Conservation (phyloP, 345 rosid genomes). For the Zanthoxylum bungeanum region DNA sequence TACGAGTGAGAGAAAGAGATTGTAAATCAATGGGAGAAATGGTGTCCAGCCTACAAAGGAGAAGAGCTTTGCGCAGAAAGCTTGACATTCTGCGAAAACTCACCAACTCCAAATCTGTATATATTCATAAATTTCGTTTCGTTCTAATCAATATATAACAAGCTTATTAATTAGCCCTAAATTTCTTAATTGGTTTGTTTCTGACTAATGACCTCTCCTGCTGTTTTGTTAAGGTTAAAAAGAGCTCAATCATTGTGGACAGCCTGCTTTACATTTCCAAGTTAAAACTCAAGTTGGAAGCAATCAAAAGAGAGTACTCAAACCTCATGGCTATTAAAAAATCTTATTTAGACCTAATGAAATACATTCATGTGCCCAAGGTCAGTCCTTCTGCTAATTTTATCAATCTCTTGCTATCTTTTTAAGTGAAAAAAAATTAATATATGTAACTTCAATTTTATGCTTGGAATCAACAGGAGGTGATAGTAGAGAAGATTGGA, state of each 20-base stretch:
- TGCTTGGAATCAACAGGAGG: conserved; percentile 35
- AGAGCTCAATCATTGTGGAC: conserved; percentile 36
- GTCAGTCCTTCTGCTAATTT: conserved; percentile 33
- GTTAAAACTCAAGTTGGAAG: conserved; percentile 60
- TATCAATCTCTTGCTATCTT: not conserved
- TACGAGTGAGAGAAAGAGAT: conserved; percentile 1
- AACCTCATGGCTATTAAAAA: conserved; percentile 39
- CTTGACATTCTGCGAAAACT: conserved; percentile 42
- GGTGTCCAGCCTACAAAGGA: conserved; percentile 48
- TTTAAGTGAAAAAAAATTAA: not conserved
- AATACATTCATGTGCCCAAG: conserved; percentile 41
- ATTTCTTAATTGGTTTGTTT: no score
- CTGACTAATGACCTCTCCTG: no score
- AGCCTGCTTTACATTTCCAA: conserved; percentile 46
- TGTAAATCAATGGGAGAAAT: no score
- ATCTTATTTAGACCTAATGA: conserved; percentile 31
- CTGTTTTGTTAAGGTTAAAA: conserved; percentile 38
- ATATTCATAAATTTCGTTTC: not conserved
- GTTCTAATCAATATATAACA: not conserved
- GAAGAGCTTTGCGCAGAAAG: conserved; percentile 40
- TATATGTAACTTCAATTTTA: not conserved
- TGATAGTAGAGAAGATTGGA: conserved; percentile 61
- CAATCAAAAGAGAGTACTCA: conserved; percentile 39
- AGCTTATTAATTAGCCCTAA: not conserved
- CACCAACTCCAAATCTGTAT: conserved; percentile 53